Evolutionary conservation across 2,329 filamentous ascomycete genomes (phyloP).

Genomic region (Claviceps sp.): DNA sequence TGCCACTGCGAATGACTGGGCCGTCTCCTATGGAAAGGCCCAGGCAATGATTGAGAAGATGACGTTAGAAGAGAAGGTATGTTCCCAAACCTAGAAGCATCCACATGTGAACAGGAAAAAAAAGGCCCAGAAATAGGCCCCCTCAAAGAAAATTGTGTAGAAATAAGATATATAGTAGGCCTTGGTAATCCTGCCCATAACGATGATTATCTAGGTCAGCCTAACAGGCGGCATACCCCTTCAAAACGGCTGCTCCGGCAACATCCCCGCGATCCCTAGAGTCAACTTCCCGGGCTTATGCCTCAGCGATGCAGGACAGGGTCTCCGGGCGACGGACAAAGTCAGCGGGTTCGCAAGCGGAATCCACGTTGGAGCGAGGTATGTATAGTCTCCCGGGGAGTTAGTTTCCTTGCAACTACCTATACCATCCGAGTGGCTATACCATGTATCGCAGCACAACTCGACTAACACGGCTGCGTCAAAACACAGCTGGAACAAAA

Average conservation of each 20-base stretch:
- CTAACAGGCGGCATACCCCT: slow-evolving; percentile 54
- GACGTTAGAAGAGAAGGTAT: slow-evolving; percentile 58
- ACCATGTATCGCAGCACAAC: no score
- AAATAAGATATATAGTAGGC: no score
- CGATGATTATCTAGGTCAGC: slow-evolving; percentile 32
- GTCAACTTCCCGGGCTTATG: slow-evolving; percentile 31
- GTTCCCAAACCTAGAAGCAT: background rate
- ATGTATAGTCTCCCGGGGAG: slow-evolving; percentile 2
- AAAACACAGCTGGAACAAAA: slow-evolving; percentile 49
- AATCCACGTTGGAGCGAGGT: slow-evolving; percentile 28
- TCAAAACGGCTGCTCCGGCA: slow-evolving; percentile 36
- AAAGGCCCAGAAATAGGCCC: no score
- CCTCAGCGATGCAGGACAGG: slow-evolving; percentile 31
- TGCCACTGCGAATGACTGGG: slow-evolving; percentile 39
- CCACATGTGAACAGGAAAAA: background rate
- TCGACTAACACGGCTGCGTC: background rate
- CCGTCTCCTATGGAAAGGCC: slow-evolving; percentile 54
- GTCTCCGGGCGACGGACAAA: slow-evolving; percentile 28
- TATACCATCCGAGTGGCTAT: no score
- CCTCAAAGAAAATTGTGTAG: no score
- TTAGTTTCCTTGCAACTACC: no score
- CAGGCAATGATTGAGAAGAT: slow-evolving; percentile 55
- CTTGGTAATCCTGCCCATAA: no score
- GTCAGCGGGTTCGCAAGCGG: slow-evolving; percentile 28
- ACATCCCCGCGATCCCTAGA: slow-evolving; percentile 24